Base-by-base conservation (phyloP, 257 asterid genomes). In the Plantago major region DNA sequence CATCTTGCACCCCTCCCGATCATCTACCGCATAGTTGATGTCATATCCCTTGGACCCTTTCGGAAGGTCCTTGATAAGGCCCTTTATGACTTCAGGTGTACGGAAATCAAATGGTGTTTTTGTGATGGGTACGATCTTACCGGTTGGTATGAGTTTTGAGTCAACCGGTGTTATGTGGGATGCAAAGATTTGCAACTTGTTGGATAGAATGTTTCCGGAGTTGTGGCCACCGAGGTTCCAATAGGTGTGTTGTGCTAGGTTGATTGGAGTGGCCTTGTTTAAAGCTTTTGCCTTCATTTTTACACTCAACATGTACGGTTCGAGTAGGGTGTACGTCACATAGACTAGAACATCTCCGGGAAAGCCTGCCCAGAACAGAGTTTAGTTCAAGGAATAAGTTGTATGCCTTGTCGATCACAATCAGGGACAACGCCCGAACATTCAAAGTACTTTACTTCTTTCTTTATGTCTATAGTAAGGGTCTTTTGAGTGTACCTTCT, bases 171-270 rank as follows among this genome's bases (percentile, higher is more conserved):
- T 91, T 76, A 81, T 62, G 63, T 75, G 74, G 7, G 98, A 82
- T 0, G 84, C 94, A 22, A 81, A 78, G 26, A 88, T 70, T 28
- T 82, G 94, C 5, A 91, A 73, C 74, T 71, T 63, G 5, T 91
- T 70, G 6, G 95, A 84, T 0, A 86, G 82, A 26, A 91, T 67
- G 63, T 71, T 56, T 0, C 98, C 98, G 44, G 83, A 80, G 67
- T 54, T 63, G 62, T 88, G 98, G 50, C 89, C 89, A 4, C 84
- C 96, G 15, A 91, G 89, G 73, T 88, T 91, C 94, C 90, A 91
- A 65, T 85, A 91, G 52, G 70, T 30, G 66, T 91, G 96, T 12
- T 84, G 94, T 46, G 98, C 95, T 0, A 91, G 82, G 76, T 81
- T 91, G 46, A 91, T 59, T 0, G 98, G 98, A 1, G 95, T 91